Conservation (phyloP, 768 basidiomycete species). For the Boletus sensibilis region DNA sequence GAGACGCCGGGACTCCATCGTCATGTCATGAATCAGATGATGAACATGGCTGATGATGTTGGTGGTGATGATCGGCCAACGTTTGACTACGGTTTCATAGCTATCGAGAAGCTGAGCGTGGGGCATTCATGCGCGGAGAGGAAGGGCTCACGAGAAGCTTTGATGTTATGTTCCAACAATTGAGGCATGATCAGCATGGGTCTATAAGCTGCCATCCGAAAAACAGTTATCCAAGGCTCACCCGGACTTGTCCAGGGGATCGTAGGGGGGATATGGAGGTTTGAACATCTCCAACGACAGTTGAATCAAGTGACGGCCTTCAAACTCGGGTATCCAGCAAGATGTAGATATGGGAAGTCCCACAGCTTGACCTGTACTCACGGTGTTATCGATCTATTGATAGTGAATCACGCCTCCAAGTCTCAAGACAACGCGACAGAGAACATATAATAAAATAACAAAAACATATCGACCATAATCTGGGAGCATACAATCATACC, state of each 20-base stretch:
- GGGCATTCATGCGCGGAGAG: no score
- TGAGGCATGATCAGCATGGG: background rate
- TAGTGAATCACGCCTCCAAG: no score
- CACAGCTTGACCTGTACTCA: background rate
- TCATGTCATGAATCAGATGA: conserved; percentile 62
- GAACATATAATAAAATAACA: background rate
- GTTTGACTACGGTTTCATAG: conserved; percentile 73
- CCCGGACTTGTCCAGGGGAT: conserved; percentile 69
- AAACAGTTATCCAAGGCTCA: conserved; percentile 30
- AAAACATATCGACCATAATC: background rate
- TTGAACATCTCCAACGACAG: conserved; percentile 35
- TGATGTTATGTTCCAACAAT: background rate
- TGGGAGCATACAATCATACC: conserved; percentile 5
- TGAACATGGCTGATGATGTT: conserved; percentile 74
- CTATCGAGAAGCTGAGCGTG: conserved; percentile 35
- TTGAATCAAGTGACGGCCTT: background rate
- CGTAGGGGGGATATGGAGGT: conserved; percentile 66
- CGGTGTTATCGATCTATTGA: background rate
- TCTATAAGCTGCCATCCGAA: background rate
- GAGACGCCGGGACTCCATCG: conserved; percentile 37
- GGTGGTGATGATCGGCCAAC: conserved; percentile 87
- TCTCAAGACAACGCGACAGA: background rate
- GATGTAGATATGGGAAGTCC: background rate
- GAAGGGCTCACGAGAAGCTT: conserved; percentile 61
- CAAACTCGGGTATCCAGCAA: background rate